Conservation (phyloP, 2,329 filamentous ascomycete genomes). For the Ophiostoma australiae region DNA sequence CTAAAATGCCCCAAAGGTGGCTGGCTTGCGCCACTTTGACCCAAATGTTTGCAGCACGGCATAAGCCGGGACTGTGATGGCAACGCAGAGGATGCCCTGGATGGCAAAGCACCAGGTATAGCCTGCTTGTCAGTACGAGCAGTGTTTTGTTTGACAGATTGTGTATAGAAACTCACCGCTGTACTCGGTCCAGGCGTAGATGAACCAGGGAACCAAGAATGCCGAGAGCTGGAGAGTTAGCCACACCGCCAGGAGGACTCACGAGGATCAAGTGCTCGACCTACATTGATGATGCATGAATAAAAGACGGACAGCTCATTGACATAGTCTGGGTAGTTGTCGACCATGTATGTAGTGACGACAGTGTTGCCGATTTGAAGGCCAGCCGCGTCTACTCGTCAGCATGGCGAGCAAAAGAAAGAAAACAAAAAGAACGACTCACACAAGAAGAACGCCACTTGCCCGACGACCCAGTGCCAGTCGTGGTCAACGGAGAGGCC, state of each 20-base stretch:
- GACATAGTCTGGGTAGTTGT: conserved; percentile 51
- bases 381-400: conserved; percentile 35
- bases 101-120: conserved; percentile 49
- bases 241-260: not conserved
- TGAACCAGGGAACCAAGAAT: not conserved
- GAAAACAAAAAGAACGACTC: not conserved
- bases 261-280: not conserved
- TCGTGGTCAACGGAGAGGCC: not conserved
- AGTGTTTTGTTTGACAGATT: not conserved
- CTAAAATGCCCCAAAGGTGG: not conserved
- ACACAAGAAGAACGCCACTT: not conserved
- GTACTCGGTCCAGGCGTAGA: not conserved
- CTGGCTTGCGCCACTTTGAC: not conserved
- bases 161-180: not conserved
- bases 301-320: conserved; percentile 47
- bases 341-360: conserved; percentile 44
- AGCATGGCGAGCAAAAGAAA: conserved; percentile 27
- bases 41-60: not conserved
- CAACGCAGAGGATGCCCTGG: conserved; percentile 42
- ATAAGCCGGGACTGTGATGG: conserved; percentile 9
- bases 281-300: not conserved
- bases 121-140: conserved; percentile 35
- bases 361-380: conserved; percentile 53
- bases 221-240: not conserved
- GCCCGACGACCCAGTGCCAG: not conserved